These are phyloP conservation scores for Gastrolobium bilobum DNA, from an alignment of 306 rosid species.

Conservation along the genomic window DNA sequence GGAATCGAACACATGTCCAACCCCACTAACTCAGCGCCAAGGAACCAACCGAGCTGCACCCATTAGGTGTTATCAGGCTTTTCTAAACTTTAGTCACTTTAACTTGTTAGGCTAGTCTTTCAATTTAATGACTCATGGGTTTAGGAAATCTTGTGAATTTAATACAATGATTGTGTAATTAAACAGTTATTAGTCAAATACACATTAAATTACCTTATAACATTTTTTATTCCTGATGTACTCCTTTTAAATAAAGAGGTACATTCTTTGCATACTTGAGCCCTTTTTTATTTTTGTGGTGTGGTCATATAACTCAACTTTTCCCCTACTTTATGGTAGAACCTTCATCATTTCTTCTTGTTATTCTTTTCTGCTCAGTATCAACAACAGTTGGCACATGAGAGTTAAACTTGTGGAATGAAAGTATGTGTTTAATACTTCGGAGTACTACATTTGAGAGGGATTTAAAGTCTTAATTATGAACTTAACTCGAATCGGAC, in stretches of 20 bases:
- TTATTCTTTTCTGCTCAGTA: background rate
- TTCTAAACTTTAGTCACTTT: background rate
- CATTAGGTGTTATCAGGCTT: background rate
- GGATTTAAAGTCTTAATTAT: no score
- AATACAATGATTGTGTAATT: background rate
- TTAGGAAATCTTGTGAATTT: background rate
- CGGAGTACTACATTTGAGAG: no score
- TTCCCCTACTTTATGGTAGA: constrained; percentile 29
- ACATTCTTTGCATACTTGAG: constrained; percentile 36
- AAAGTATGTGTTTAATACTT: no score
- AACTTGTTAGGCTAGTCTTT: background rate
- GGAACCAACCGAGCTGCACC: no score
- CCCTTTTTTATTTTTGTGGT: background rate
- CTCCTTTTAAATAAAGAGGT: constrained; percentile 17
- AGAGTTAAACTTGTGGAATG: no score
- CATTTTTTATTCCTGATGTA: constrained; percentile 24
- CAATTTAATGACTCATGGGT: no score
- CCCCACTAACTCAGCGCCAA: no score
- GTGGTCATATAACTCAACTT: background rate
- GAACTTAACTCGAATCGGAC: no score
- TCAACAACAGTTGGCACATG: no score
- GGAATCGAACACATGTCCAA: no score
- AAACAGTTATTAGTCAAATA: background rate
- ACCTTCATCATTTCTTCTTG: background rate
- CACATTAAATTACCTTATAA: background rate